A percentile compares a stretch with the other conserved stretches of the same genome.
Evolutionary conservation across 73 alveolate species (phyloP).

Genomic region (Paramecium tetraurelia): DNA sequence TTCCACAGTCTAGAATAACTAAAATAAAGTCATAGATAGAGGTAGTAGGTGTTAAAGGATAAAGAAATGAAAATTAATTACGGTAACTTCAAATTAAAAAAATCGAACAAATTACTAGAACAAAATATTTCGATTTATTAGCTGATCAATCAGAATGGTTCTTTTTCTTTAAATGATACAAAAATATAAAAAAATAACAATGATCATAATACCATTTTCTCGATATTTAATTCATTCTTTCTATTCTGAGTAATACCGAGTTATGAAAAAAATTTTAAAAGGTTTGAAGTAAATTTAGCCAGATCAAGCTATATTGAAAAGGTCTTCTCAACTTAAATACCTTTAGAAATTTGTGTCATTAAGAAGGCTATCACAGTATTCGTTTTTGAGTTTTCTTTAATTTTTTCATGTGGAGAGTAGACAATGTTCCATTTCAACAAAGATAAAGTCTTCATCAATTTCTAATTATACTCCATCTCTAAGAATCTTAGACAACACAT

Average conservation of each 20-base stretch:
- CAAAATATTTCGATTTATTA: neutral
- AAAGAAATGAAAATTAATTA: neutral
- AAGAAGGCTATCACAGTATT: neutral
- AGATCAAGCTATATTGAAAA: neutral
- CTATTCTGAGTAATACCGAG: conserved; percentile 4
- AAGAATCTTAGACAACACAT: neutral
- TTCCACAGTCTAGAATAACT: neutral
- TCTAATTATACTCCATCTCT: neutral
- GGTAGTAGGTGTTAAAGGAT: neutral
- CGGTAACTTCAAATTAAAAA: neutral
- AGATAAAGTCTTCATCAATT: neutral
- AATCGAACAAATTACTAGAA: neutral
- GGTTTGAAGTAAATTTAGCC: neutral
- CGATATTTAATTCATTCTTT: conserved; percentile 10
- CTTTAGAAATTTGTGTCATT: neutral
- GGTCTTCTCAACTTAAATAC: neutral
- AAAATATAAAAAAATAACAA: neutral
- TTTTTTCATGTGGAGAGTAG: conserved; percentile 6
- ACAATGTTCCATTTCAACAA: neutral
- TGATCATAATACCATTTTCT: conserved; percentile 9
- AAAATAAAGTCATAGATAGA: neutral
- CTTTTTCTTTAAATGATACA: neutral
- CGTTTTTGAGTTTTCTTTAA: neutral
- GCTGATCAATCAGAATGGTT: neutral
- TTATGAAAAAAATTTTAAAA: neutral